phyloP scores from a whole-genome alignment of 805 yeast species.

The Candida xyloterini region DNA sequence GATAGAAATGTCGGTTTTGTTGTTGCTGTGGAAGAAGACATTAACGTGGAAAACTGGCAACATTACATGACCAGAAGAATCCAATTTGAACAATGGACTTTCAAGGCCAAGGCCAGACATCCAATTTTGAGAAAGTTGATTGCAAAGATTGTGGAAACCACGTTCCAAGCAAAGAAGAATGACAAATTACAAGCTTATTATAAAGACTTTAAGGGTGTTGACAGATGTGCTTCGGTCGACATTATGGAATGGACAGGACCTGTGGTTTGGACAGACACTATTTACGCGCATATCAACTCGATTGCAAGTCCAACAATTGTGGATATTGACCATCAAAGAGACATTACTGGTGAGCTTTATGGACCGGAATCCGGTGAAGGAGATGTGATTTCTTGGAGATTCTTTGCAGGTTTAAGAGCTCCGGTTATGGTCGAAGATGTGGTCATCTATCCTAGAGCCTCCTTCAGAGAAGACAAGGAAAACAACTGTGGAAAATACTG shows the following conservation, averaged over 20 bases:
- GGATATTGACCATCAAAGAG: constrained; percentile 33
- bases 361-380: constrained; percentile 31
- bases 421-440: constrained; percentile 36
- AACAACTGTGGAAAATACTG: constrained; percentile 36
- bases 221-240: constrained; percentile 39
- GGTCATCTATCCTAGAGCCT: constrained; percentile 33
- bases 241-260: constrained; percentile 78
- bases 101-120: constrained; percentile 60
- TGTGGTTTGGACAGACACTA: constrained; percentile 74
- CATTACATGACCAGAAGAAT: constrained; percentile 49
- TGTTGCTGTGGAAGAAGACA: constrained; percentile 52
- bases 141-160: constrained; percentile 49
- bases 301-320: constrained; percentile 33
- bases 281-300: constrained; percentile 60
- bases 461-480: constrained; percentile 34
- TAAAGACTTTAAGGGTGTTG: constrained; percentile 37
- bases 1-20: constrained; percentile 52
- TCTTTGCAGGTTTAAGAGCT: constrained; percentile 33
- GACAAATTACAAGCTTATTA: constrained; percentile 35
- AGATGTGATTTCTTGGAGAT: constrained; percentile 33
- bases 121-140: constrained; percentile 55
- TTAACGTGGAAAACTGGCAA: constrained; percentile 52
- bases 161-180: constrained; percentile 39
- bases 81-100: constrained; percentile 61
- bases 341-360: constrained; percentile 28